Evolutionary conservation across 768 basidiomycete genomes (phyloP), one percentile per base, ranked within the genome.

Genomic region (Termitomyces bulborhizus): DNA sequence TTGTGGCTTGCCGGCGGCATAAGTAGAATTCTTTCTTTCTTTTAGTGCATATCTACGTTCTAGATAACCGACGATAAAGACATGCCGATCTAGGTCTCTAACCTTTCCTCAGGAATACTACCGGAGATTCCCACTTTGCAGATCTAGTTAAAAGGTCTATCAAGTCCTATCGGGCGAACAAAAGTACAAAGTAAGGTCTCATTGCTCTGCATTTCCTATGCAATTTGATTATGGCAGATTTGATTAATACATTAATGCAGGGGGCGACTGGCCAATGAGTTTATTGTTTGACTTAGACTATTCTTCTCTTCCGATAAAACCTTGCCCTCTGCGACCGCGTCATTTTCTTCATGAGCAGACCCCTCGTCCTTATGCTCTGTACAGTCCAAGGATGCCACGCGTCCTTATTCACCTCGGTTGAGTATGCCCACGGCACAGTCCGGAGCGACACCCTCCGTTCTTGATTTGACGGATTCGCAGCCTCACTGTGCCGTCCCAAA

Each of bases 401-500:
- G 1, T 12, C 7, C 21, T 29, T 15, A 0, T 27, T 36, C 6
- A 26, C 31, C 29, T 49, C 47, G 29, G 46, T 27, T 21, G 53
- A n/a, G 45, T 59, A 62, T 13, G 45, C 56, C 48, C 56, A 58
- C 7, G 64, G 62, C 12, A 59, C 43, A 24, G 49, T 57, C 8
- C 50, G 54, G 5, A 61, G 45, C 21, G 50, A 24, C 32, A 51
- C 12, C 21, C 52, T 55, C 13, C 13, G 45, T 16, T 49, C 49
- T 3, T 6, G 39, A 4, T 51, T 29, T 6, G 39, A 21, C 24
- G 48, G 44, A 53, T 31, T 42, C 29, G 59, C 58, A n/a, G 53
- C 61, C 26, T 50, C 37, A 1, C 57, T 56, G 49, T 55, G 55
- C 6, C 57, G 55, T 11, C 61, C 61, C 26, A 65, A 32, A 31